Evolutionary conservation across 768 basidiomycete species (phyloP), one percentile per base, ranked within the genome.

Genomic region (Termitomyces sp.): DNA sequence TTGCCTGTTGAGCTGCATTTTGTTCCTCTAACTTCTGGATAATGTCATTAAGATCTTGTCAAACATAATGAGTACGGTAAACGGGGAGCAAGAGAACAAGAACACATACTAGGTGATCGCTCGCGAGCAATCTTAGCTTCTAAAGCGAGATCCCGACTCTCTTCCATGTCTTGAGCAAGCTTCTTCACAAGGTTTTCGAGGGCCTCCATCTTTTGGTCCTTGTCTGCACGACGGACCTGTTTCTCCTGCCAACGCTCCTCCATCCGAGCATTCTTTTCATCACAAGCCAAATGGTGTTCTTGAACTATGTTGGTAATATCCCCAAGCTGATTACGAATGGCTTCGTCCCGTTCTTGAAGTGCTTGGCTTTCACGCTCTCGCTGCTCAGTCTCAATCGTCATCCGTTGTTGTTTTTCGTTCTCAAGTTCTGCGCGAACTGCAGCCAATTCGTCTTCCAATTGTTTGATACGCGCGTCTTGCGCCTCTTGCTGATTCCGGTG

Each of bases 291-390:
- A 1, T 81, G 75, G 56, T 90, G 86, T 57, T 86, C 84, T 56
- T 88, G 83, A 14, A 92, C 75, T 54, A 90, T 67, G 60, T 87
- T 86, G 1, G 90, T 86, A 61, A 94, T 81, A 58, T 92, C 90
- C 5, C 68, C 72, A 14, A 94, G 69, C 62, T 91, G 89, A 40
- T 68, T 74, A 35, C 82, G 76, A 44, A 89, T 68, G 8, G 72
- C 77, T 14, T 87, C 84, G 60, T 86, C 82, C 6, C 84, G 80
- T 56, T 89, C 87, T 40, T 73, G 65, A 35, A 76, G 73, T 49
- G 86, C 87, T 40, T 73, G 72, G 22, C 81, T 72, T 60, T 87
- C 85, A 32, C 76, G 76, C 65, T 90, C 87, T 33, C 82, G 75
- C 20, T 79, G 76, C 60, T 87, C 87, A 2, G 84, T 75, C 45